Evolutionary conservation across 1,139 yeast species (phyloP).

Genomic region (Suzukiozyma palmioleophila): DNA sequence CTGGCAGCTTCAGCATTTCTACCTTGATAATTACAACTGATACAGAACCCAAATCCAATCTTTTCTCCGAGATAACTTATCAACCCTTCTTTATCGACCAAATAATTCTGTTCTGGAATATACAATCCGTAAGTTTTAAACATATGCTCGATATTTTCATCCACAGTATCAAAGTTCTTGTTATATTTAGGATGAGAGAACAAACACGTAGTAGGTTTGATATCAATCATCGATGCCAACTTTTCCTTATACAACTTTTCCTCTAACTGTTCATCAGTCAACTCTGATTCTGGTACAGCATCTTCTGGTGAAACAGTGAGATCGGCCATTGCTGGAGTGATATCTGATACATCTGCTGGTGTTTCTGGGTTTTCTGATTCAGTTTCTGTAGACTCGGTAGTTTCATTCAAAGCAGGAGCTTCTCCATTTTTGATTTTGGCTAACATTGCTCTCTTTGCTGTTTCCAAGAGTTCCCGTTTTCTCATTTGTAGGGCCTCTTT

Average conservation of each 20-base stretch:
- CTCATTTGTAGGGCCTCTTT: constrained; percentile 61
- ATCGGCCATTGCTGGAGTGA: constrained; percentile 8
- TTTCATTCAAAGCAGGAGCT: constrained; percentile 7
- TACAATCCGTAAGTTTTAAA: constrained; percentile 74
- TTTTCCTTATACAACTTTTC: constrained; percentile 55
- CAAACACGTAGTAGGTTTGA: constrained; percentile 71
- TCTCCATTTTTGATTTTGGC: constrained; percentile 26
- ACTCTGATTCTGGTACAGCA: constrained; percentile 16
- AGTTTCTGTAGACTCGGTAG: constrained; percentile 8
- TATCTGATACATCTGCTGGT: constrained; percentile 11
- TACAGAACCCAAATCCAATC: constrained; percentile 81
- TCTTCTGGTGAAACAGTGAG: constrained; percentile 8
- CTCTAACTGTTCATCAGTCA: constrained; percentile 39
- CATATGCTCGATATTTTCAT: constrained; percentile 74
- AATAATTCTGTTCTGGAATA: constrained; percentile 74
- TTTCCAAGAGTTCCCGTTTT: constrained; percentile 55
- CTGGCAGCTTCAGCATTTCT: constrained; percentile 79
- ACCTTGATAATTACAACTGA: constrained; percentile 83
- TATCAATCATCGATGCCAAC: constrained; percentile 56
- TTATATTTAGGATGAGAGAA: constrained; percentile 60
- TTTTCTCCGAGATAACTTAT: constrained; percentile 74
- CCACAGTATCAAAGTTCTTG: constrained; percentile 36
- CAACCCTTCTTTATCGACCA: constrained; percentile 68
- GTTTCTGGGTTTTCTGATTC: constrained; percentile 9
- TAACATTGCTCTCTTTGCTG: constrained; percentile 55